Base-by-base conservation (phyloP, 495 filamentous ascomycete genomes). In the Annulohypoxylon nitens region DNA sequence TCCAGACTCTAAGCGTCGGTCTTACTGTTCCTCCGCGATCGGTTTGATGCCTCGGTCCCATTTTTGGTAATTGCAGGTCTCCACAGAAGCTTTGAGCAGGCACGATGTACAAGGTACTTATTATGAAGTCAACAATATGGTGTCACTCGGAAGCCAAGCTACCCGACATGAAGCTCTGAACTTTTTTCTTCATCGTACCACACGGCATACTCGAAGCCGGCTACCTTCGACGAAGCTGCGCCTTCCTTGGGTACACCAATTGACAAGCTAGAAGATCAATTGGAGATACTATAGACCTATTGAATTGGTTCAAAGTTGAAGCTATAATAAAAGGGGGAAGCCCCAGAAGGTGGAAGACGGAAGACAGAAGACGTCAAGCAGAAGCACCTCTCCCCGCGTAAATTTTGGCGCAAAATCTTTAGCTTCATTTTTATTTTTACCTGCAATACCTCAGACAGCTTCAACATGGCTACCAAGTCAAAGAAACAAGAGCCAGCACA, bases 121-220 rank as follows among this genome's bases (percentile, higher is more conserved):
- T 26, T n/a, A 51, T 51, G 54, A 67, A 59, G 58, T 72, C 51
- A 67, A 59, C 18, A 72, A 66, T 58, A 54, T 74, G 50, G 62
- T 68, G 63, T 70, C 72, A 70, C 63, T 34, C 72, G 72, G 72
- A 70, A 63, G 63, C 45, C 36, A 67, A 64, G 41, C 59, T 53
- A 67, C n/a, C 72, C 72, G 72, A 51, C 14, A 59, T 58, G 55
- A 54, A 36, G 14, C 34, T 16, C 12, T 43, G 60, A 11, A 33
- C 61, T 34, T 59, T 51, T 59, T 39, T 25, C 18, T 33, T 45
- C 16, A 64, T 72, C 69, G 69, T 33, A 72, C 43, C 69, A 72
- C 58, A 47, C 64, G 58, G 70, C 10, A 67, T 25, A 18, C 30
- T 37, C 9, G 14, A 58, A 73, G 36, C 70, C 64, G 70, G 43